phyloP scores from a whole-genome alignment of 2,329 filamentous ascomycete genomes.

The Clonostachys byssicola region DNA sequence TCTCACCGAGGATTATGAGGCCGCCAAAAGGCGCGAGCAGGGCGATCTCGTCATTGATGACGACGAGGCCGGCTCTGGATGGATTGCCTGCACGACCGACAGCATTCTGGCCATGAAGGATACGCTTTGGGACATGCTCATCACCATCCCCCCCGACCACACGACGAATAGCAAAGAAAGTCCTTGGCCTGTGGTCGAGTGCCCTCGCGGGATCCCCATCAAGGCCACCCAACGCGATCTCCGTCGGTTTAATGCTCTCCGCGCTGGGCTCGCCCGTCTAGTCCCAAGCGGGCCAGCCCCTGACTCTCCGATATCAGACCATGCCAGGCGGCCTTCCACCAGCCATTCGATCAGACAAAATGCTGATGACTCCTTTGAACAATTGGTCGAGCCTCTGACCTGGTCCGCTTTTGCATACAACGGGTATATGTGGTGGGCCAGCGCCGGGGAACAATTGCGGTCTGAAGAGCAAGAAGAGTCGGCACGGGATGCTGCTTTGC shows the following conservation, averaged over 20 bases:
- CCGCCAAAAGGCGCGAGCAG: conserved; percentile 29
- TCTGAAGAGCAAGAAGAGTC: conserved; percentile 56
- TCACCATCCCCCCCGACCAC: conserved; percentile 70
- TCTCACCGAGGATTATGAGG: conserved; percentile 58
- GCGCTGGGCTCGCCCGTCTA: conserved; percentile 54
- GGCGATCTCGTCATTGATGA: conserved; percentile 22
- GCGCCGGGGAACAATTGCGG: conserved; percentile 67
- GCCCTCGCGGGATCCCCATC: conserved; percentile 57
- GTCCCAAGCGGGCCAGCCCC: conserved; percentile 15
- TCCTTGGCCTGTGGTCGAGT: conserved; percentile 74
- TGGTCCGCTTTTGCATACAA: conserved; percentile 76
- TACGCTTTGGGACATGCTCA: conserved; percentile 82
- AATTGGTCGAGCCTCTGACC: conserved; percentile 57
- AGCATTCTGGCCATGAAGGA: conserved; percentile 85
- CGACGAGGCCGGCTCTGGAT: conserved; percentile 56
- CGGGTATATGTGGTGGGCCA: conserved; percentile 89
- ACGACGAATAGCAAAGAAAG: conserved; percentile 53
- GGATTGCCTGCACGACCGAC: conserved; percentile 95
- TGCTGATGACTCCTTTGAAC: conserved; percentile 45
- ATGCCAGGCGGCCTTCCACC: conserved; percentile 14
- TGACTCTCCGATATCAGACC: conserved; percentile 18
- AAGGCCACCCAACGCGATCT: conserved; percentile 90
- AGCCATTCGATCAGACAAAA: conserved; percentile 12
- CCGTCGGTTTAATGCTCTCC: conserved; percentile 70
- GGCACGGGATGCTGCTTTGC: conserved; percentile 48